Conservation (phyloP, 139 green algal genomes). For the Tetratostichococcus sp. region DNA sequence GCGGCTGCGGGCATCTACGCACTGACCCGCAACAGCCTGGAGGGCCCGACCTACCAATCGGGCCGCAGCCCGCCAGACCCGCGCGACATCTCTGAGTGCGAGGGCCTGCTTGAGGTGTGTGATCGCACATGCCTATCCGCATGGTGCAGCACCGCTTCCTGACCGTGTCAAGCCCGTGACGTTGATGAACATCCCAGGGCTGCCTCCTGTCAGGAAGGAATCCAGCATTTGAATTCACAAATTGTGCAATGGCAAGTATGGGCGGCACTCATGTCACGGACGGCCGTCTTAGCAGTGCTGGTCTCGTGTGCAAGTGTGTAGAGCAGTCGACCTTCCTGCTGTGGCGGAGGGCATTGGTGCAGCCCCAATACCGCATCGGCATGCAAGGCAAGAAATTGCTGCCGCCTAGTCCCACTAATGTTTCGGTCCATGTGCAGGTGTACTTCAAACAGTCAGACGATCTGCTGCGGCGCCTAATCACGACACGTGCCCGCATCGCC, state of each 20-base stretch:
- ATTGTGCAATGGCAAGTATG: too few species aligned
- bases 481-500: not conserved
- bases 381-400: not conserved
- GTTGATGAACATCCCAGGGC: too few species aligned
- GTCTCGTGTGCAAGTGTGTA: too few species aligned
- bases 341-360: too few species aligned
- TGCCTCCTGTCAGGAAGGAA: too few species aligned
- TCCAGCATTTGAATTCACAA: too few species aligned
- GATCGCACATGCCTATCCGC: not conserved
- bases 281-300: too few species aligned
- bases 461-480: not conserved
- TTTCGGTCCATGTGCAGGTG: not conserved
- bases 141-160: not conserved
- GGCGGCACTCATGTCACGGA: too few species aligned
- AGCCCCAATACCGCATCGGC: too few species aligned
- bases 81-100: constrained; percentile 18
- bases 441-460: constrained; percentile 23
- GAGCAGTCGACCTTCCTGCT: too few species aligned
- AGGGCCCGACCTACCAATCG: not conserved
- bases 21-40: not conserved
- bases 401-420: not conserved
- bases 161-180: not conserved
- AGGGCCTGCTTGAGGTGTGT: constrained; percentile 14
- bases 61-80: constrained; percentile 1
- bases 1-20: not conserved